Percentiles rank a stretch among this genome's conserved stretches.
Conservation (phyloP, 768 basidiomycete species). For the Trichaptum fuscoviolaceum region DNA sequence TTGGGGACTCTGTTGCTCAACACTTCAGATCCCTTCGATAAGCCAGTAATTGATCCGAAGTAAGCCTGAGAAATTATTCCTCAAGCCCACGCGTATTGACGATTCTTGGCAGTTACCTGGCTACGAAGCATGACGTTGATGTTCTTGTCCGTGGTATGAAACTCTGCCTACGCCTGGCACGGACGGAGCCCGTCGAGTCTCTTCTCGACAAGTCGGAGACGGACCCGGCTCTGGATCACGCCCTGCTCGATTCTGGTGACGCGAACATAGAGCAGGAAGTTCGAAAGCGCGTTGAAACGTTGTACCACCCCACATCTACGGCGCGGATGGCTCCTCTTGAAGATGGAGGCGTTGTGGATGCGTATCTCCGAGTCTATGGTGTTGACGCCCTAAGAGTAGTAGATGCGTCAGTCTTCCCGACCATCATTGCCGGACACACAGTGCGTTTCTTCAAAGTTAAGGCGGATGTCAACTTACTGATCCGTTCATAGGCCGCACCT, state of each 20-base stretch:
- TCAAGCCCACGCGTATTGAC: neutral
- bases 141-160: slow-evolving; percentile 37
- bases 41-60: slow-evolving; percentile 41
- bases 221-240: slow-evolving; percentile 32
- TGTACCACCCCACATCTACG: slow-evolving; percentile 41
- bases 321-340: slow-evolving; percentile 32
- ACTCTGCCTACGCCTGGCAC: slow-evolving; percentile 32
- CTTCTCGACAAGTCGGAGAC: slow-evolving; percentile 28
- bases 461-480: neutral
- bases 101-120: slow-evolving; percentile 33
- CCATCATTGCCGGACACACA: slow-evolving; percentile 40
- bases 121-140: slow-evolving; percentile 34
- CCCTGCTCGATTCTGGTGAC: slow-evolving; percentile 26
- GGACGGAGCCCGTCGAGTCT: slow-evolving; percentile 32
- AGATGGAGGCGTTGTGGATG: slow-evolving; percentile 39
- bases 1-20: slow-evolving; percentile 34
- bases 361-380: slow-evolving; percentile 39
- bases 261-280: slow-evolving; percentile 30
- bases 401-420: slow-evolving; percentile 43
- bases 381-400: slow-evolving; percentile 36
- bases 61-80: slow-evolving; percentile 15
- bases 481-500: slow-evolving; percentile 18
- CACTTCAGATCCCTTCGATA: slow-evolving; percentile 35
- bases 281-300: slow-evolving; percentile 30
- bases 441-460: slow-evolving; percentile 22